Conservation (phyloP, 2,329 filamentous ascomycete species). For the Dactylellina cionopaga region DNA sequence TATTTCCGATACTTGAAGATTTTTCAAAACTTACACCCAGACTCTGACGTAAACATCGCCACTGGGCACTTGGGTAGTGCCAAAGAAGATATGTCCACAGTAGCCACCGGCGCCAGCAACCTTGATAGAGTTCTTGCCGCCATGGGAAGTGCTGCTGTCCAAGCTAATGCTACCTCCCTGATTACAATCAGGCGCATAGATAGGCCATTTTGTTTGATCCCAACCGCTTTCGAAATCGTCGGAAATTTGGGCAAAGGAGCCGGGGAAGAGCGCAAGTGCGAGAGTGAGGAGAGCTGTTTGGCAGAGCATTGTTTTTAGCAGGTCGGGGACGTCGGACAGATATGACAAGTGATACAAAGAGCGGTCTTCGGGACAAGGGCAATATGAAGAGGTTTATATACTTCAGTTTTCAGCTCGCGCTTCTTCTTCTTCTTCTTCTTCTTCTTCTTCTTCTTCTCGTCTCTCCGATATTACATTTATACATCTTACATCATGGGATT, state of each 20-base stretch:
- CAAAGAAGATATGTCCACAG: slow-evolving; percentile 71
- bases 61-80: slow-evolving; percentile 67
- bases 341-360: slow-evolving; percentile 26
- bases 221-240: slow-evolving; percentile 70
- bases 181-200: slow-evolving; percentile 70
- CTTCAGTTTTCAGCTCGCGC: slow-evolving; percentile 53
- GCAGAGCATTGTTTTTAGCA: slow-evolving; percentile 61
- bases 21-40: slow-evolving; percentile 65
- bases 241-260: slow-evolving; percentile 66
- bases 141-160: slow-evolving; percentile 69
- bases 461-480: too few relatives aligned
- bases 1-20: slow-evolving; percentile 8
- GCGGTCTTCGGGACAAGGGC: slow-evolving; percentile 45
- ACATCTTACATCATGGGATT: background rate
- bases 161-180: slow-evolving; percentile 69
- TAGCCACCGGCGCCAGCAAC: slow-evolving; percentile 68
- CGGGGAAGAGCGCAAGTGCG: slow-evolving; percentile 60
- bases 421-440: background rate
- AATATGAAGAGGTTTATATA: slow-evolving; percentile 56
- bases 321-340: slow-evolving; percentile 8
- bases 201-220: slow-evolving; percentile 69
- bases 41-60: slow-evolving; percentile 70
- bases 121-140: slow-evolving; percentile 67
- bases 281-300: slow-evolving; percentile 64
- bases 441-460: too few relatives aligned